Conservation (phyloP, 139 green algal genomes). For the Chlamydomonas sp. region DNA sequence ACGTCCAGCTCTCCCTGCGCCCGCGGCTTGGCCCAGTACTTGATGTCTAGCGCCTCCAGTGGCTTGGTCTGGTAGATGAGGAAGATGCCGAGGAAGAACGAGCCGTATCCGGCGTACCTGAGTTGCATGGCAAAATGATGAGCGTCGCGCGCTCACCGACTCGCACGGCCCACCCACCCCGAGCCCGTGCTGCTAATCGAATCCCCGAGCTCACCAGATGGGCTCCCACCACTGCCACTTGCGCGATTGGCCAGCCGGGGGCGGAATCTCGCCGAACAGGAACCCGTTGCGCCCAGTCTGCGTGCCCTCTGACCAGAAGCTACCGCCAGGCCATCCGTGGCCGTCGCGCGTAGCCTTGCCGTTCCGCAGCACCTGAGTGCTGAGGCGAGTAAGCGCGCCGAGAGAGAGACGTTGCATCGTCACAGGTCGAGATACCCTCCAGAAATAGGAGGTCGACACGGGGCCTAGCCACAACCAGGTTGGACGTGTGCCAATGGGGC, state of each 20-base stretch:
- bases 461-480: too few relatives aligned
- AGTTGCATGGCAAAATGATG: background rate
- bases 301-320: conserved; percentile 67
- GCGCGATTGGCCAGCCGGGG: conserved; percentile 54
- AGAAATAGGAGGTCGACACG: too few relatives aligned
- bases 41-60: conserved; percentile 38
- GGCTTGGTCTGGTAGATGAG: conserved; percentile 37
- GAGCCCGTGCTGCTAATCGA: background rate
- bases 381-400: background rate
- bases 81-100: conserved; percentile 26
- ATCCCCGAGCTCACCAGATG: conserved; percentile 57
- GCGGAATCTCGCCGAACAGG: conserved; percentile 77
- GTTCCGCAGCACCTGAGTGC: conserved; percentile 8
- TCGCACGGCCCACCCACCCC: background rate
- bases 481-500: too few relatives aligned
- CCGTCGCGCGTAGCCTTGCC: background rate
- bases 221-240: conserved; percentile 81
- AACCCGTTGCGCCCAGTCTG: conserved; percentile 63
- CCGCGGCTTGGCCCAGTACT: conserved; percentile 36
- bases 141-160: background rate
- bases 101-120: conserved; percentile 33
- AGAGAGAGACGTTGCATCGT: too few relatives aligned
- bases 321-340: conserved; percentile 38
- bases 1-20: conserved; percentile 24
- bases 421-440: too few relatives aligned